phyloP scores from a whole-genome alignment of 148 eudicot species.

The Diospyros lotus region DNA sequence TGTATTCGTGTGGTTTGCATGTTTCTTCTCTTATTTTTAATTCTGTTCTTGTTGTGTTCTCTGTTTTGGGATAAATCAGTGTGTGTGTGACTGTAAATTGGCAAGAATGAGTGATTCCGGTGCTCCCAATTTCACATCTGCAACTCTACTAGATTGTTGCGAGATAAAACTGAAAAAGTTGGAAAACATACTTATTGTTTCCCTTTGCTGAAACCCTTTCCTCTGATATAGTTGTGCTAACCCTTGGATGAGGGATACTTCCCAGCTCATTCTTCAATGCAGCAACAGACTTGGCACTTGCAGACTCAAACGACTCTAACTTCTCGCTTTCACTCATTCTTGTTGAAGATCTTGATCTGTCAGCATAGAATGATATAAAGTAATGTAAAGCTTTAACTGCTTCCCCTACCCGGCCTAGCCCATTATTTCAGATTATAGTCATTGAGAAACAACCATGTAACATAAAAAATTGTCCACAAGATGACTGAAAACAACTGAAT shows the following conservation, averaged over 20 bases:
- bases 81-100: too few relatives aligned
- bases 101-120: too few relatives aligned
- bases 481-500: not conserved
- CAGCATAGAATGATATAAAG: not conserved
- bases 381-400: not conserved
- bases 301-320: slow-evolving; percentile 10
- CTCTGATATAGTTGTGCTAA: not conserved
- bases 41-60: too few relatives aligned
- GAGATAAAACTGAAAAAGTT: not conserved
- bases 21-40: too few relatives aligned
- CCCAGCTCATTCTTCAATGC: not conserved
- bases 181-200: slow-evolving; percentile 4
- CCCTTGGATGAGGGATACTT: not conserved
- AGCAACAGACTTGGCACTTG: slow-evolving; percentile 7
- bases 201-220: slow-evolving; percentile 5
- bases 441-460: not conserved
- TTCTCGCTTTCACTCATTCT: not conserved
- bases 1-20: too few relatives aligned
- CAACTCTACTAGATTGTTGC: not conserved
- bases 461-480: not conserved
- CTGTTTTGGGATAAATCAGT: too few relatives aligned
- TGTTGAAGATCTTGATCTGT: slow-evolving; percentile 25
- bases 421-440: not conserved
- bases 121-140: too few relatives aligned
- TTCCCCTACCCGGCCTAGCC: not conserved